A percentile compares a stretch with the other conserved stretches of the same genome.
Evolutionary conservation across 306 rosid genomes (phyloP).

Genomic region (Dryas octopetala): DNA sequence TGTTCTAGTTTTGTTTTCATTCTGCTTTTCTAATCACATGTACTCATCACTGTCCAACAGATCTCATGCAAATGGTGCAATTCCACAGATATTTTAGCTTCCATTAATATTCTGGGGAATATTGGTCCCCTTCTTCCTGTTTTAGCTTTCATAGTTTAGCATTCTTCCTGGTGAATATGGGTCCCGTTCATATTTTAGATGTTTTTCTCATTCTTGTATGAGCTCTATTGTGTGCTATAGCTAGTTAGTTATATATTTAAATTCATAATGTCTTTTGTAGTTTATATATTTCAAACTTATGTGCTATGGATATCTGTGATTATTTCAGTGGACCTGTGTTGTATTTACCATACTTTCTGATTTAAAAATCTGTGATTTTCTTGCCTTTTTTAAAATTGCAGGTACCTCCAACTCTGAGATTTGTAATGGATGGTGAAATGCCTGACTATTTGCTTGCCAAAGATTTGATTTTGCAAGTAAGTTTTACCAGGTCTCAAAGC

Average conservation of each 20-base stretch:
- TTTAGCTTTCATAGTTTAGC: neutral
- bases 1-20: neutral
- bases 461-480: slow-evolving; percentile 90
- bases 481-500: slow-evolving; percentile 18
- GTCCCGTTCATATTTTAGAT: neutral
- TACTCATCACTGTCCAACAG: neutral
- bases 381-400: slow-evolving; percentile 26
- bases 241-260: neutral
- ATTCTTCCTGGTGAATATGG: neutral
- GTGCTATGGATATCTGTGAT: neutral
- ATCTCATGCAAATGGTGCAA: neutral
- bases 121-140: neutral
- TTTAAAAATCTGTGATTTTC: neutral
- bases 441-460: slow-evolving; percentile 89
- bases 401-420: slow-evolving; percentile 93
- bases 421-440: slow-evolving; percentile 93
- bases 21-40: neutral
- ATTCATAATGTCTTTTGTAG: neutral
- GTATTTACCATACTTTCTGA: neutral
- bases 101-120: neutral
- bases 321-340: neutral
- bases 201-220: neutral
- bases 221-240: neutral
- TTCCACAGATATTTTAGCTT: neutral
- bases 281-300: neutral